Evolutionary conservation across 495 filamentous ascomycete species (phyloP).

Genomic region (Talaromyces thailandensis): DNA sequence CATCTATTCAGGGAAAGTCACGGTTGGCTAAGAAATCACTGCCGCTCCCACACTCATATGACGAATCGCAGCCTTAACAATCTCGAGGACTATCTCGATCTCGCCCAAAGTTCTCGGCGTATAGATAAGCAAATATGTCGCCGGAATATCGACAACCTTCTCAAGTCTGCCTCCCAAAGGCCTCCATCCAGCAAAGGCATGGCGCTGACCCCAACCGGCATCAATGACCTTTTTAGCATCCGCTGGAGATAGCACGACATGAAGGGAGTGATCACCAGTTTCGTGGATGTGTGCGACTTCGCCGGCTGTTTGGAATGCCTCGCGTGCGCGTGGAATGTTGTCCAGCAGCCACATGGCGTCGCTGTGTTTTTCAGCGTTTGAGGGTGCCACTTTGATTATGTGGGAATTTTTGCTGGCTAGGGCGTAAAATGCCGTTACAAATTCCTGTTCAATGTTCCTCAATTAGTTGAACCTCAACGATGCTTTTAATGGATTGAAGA

Average conservation of each 20-base stretch:
- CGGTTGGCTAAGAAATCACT: not conserved
- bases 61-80: conserved; percentile 51
- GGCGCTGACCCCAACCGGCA: conserved; percentile 82
- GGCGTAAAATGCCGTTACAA: conserved; percentile 13
- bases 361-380: conserved; percentile 20
- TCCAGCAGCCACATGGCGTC: conserved; percentile 21
- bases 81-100: conserved; percentile 55
- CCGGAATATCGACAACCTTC: conserved; percentile 24
- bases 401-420: conserved; percentile 23
- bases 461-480: not conserved
- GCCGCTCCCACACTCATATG: not conserved
- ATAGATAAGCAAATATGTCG: conserved; percentile 74
- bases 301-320: conserved; percentile 22
- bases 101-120: conserved; percentile 65
- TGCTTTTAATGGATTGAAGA: not conserved
- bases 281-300: conserved; percentile 79
- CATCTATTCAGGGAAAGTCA: rapidly evolving
- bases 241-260: conserved; percentile 66
- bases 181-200: conserved; percentile 61
- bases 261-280: conserved; percentile 58
- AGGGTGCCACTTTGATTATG: conserved; percentile 19
- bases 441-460: conserved; percentile 13
- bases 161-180: conserved; percentile 31
- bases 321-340: conserved; percentile 38
- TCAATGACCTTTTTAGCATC: conserved; percentile 72